Base-by-base conservation (phyloP, 495 filamentous ascomycete genomes). In the Xylaria curta region DNA sequence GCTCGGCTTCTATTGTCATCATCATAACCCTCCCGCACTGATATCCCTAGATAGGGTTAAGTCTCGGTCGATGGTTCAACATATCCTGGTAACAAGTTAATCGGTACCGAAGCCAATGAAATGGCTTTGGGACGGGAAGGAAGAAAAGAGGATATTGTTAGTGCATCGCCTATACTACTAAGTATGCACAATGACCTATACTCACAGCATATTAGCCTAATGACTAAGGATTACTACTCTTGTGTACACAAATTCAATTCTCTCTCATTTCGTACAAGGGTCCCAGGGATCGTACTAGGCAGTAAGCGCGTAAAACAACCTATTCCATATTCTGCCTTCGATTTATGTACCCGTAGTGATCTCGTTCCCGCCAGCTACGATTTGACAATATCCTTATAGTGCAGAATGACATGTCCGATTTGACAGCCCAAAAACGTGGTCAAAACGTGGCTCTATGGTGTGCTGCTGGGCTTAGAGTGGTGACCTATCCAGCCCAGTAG, bases 401-500 rank as follows among this genome's bases (percentile, higher is more conserved):
- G 8, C 31, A 51, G 47, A 51, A 66, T 24, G 47, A 24, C 26
- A 38, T 3, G 3, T n/a, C 26, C 24, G 7, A 3, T 56, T 44
- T 33, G 21, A 28, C 26, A 21, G 36, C 62, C 62, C 26, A 31
- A 68, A 44, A 68, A 68, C 66, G 47, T 66, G 64, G 47, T 53
- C 8, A 66, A n/a, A 66, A 66, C 64, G 66, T 68, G 66, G 65
- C 33, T 54, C 65, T 31, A 28, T 49, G 13, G 36, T 38, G 36
- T 62, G 19, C 36, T 38, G 4, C 49, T 54, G 7, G 47, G 64
- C 46, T 42, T 21, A 51, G n/a, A 24, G 59, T 36, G 49, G 24
- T 19, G 36, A 66, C 46, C 46, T 66, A 46, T 44, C 62, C 44
- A 26, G 63, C 38, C 31, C 24, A 46, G 38, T 46, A 31, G 51